These are phyloP conservation scores for Fomitopsis betulina DNA, from an alignment of 1,284 basidiomycete species.

Conservation along the genomic window DNA sequence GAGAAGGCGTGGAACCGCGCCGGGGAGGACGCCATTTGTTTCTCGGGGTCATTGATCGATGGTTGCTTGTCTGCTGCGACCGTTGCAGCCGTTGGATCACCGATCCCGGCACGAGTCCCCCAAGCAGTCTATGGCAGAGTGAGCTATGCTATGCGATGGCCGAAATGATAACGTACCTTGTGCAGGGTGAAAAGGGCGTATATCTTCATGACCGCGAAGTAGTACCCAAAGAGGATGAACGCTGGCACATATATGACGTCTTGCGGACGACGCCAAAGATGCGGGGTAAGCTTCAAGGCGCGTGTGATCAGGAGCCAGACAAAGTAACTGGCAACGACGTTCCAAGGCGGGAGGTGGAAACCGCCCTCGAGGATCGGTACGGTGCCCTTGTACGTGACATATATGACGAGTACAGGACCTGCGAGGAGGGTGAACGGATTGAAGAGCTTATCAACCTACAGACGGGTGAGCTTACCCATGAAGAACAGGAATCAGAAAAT, in stretches of 20 bases:
- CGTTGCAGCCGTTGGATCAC: slow-evolving; percentile 70
- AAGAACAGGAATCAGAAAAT: background rate
- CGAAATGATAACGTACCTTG: slow-evolving; percentile 20
- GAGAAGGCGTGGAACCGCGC: background rate
- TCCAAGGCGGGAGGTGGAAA: slow-evolving; percentile 90
- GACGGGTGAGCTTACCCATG: background rate
- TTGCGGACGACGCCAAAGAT: slow-evolving; percentile 81
- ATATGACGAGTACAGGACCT: slow-evolving; percentile 74
- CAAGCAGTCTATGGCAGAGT: slow-evolving; percentile 64
- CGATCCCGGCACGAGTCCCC: slow-evolving; percentile 89
- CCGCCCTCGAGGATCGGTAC: slow-evolving; percentile 66
- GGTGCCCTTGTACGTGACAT: slow-evolving; percentile 77
- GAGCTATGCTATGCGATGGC: background rate
- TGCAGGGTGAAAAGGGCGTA: slow-evolving; percentile 31
- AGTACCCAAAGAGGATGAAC: slow-evolving; percentile 89
- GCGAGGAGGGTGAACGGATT: slow-evolving; percentile 86
- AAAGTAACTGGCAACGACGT: slow-evolving; percentile 69
- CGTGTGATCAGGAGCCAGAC: slow-evolving; percentile 83
- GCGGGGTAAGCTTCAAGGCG: slow-evolving; percentile 83
- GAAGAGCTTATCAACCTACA: slow-evolving; percentile 82
- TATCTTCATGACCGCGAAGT: slow-evolving; percentile 36
- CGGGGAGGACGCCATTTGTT: background rate
- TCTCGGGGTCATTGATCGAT: background rate
- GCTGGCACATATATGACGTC: slow-evolving; percentile 88
- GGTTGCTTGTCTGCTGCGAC: slow-evolving; percentile 44